Percentiles rank a stretch among this genome's conserved stretches.
Conservation (phyloP, 2,329 filamentous ascomycete genomes). For the Teratosphaeria gauchensis region DNA sequence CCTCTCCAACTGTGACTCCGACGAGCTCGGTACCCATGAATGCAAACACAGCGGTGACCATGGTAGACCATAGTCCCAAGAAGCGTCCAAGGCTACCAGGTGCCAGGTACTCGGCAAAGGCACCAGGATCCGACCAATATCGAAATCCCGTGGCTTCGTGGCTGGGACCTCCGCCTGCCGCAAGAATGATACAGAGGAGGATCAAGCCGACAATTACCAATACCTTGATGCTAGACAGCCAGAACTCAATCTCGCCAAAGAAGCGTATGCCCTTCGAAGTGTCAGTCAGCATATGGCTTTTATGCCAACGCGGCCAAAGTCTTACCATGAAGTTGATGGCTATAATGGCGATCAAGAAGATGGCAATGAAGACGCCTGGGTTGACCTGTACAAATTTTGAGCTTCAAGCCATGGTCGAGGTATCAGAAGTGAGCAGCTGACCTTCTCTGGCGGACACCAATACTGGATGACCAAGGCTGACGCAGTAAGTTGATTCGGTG, state of each 20-base stretch:
- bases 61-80: conserved; percentile 34
- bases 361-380: conserved; percentile 11
- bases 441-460: conserved; percentile 8
- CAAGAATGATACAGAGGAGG: conserved; percentile 16
- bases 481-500: not conserved
- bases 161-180: conserved; percentile 30
- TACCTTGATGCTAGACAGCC: conserved; percentile 37
- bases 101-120: conserved; percentile 18
- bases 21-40: conserved; percentile 70
- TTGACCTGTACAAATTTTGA: not conserved
- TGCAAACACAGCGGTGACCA: conserved; percentile 70
- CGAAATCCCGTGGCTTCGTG: conserved; percentile 32
- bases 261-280: conserved; percentile 18
- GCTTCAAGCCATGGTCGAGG: conserved; percentile 8
- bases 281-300: not conserved
- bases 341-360: conserved; percentile 10
- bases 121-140: conserved; percentile 35
- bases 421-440: not conserved
- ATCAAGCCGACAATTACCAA: conserved; percentile 22
- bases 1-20: conserved; percentile 62
- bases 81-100: conserved; percentile 30
- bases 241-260: conserved; percentile 40
- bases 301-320: not conserved
- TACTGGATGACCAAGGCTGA: conserved; percentile 12
- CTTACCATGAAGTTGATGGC: conserved; percentile 10